A percentile compares a stretch with the other conserved stretches of the same genome.
Conservation (phyloP, 2,329 filamentous ascomycete species). For the Fusarium albosuccineum region DNA sequence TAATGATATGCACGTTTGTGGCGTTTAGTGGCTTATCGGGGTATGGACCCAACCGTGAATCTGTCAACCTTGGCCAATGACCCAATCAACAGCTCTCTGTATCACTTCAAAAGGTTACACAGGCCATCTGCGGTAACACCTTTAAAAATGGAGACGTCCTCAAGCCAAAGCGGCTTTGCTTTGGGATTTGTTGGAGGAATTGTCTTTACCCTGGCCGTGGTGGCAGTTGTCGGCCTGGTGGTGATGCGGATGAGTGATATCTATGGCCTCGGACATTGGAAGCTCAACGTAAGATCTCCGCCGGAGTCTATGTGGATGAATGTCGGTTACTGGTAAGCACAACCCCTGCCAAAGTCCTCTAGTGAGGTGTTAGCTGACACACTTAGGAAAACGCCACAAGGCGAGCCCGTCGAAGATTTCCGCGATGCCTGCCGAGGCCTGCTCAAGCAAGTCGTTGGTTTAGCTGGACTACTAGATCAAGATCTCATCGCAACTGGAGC, state of each 20-base stretch:
- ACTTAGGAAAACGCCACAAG: slow-evolving; percentile 48
- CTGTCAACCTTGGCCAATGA: not conserved
- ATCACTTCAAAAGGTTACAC: not conserved
- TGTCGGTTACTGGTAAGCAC: slow-evolving; percentile 70
- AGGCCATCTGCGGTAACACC: slow-evolving; percentile 3
- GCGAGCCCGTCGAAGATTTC: slow-evolving; percentile 52
- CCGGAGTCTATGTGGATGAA: slow-evolving; percentile 73
- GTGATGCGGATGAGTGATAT: slow-evolving; percentile 47
- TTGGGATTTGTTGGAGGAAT: slow-evolving; percentile 48
- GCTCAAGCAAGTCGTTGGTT: slow-evolving; percentile 59
- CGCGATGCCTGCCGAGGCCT: slow-evolving; percentile 63
- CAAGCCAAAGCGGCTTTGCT: slow-evolving; percentile 40
- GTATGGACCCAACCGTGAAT: slow-evolving; percentile 7
- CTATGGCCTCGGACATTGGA: slow-evolving; percentile 68
- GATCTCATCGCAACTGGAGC: slow-evolving; percentile 10
- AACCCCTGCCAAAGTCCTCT: not conserved
- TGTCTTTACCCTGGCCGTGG: slow-evolving; percentile 32
- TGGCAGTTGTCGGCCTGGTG: slow-evolving; percentile 25
- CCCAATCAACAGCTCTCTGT: not conserved
- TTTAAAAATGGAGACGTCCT: slow-evolving; percentile 5
- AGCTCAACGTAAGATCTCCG: slow-evolving; percentile 64
- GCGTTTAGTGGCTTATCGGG: slow-evolving; percentile 15
- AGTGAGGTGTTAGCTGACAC: not conserved
- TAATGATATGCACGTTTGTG: not conserved
- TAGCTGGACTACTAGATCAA: slow-evolving; percentile 55